Conservation (phyloP, 2,329 filamentous ascomycete genomes). For the Fusarium scirpi region DNA sequence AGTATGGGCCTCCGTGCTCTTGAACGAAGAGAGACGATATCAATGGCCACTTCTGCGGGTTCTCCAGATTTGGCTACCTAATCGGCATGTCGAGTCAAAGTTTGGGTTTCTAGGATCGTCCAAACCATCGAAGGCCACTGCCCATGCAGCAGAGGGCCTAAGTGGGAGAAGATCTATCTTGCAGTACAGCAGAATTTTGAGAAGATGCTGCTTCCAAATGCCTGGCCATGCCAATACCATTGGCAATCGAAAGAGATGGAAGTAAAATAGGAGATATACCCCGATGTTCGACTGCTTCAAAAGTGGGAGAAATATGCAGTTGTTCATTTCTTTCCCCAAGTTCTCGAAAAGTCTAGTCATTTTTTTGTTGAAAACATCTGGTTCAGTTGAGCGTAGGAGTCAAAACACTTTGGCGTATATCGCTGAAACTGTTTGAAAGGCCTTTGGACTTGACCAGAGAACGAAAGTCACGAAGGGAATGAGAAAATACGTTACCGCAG, state of each 20-base stretch:
- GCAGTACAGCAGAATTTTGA: not conserved
- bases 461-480: not conserved
- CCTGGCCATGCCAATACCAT: not conserved
- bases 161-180: not conserved
- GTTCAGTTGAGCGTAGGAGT: not conserved
- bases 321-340: slow-evolving; percentile 15
- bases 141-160: not conserved
- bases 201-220: not conserved
- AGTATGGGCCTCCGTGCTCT: slow-evolving; percentile 2
- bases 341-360: slow-evolving; percentile 6
- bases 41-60: not conserved
- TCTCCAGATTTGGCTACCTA: not conserved
- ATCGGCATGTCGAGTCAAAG: slow-evolving; percentile 1
- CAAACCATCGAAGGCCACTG: not conserved
- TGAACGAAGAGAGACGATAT: slow-evolving; percentile 12
- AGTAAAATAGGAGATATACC: not conserved
- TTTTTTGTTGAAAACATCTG: slow-evolving; percentile 9
- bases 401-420: not conserved
- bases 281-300: slow-evolving; percentile 2
- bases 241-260: not conserved
- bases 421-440: not conserved
- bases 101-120: not conserved
- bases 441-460: not conserved
- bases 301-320: slow-evolving; percentile 4
- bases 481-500: not conserved